These are phyloP conservation scores for Colletotrichum shisoi DNA, from an alignment of 2,329 filamentous ascomycete genomes.

Conservation along the genomic window DNA sequence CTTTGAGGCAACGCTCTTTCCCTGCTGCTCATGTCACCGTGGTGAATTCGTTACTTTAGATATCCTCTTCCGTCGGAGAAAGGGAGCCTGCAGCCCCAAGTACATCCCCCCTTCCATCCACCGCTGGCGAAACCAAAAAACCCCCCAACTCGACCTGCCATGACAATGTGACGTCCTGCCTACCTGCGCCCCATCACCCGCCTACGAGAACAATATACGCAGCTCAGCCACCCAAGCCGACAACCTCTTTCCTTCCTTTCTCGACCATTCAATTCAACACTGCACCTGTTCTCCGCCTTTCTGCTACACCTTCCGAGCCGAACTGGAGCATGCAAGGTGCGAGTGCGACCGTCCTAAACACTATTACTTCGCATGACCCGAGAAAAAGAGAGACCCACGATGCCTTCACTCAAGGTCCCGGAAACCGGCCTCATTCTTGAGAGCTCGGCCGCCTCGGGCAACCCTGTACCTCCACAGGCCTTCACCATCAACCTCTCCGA, in stretches of 20 bases:
- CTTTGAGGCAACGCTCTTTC: slow-evolving; percentile 18
- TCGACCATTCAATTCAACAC: slow-evolving; percentile 7
- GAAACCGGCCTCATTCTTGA: slow-evolving; percentile 66
- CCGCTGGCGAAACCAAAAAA: slow-evolving; percentile 24
- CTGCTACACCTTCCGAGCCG: slow-evolving; percentile 2
- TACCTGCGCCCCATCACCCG: slow-evolving; percentile 33
- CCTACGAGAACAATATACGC: slow-evolving; percentile 34
- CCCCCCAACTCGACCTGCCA: slow-evolving; percentile 20
- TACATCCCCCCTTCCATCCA: slow-evolving; percentile 18
- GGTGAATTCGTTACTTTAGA: background rate
- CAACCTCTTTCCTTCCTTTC: slow-evolving; percentile 1
- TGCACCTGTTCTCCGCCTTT: background rate
- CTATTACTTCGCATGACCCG: slow-evolving; percentile 29
- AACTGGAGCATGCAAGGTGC: slow-evolving; percentile 36
- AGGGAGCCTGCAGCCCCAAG: background rate
- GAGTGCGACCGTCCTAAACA: slow-evolving; percentile 21
- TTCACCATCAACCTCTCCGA: slow-evolving; percentile 67
- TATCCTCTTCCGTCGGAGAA: slow-evolving; percentile 13
- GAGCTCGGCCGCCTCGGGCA: slow-evolving; percentile 54
- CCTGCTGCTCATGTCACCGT: slow-evolving; percentile 6
- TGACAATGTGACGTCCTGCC: slow-evolving; percentile 39
- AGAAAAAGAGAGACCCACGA: slow-evolving; percentile 45
- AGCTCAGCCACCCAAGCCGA: slow-evolving; percentile 14
- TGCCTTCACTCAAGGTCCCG: slow-evolving; percentile 65
- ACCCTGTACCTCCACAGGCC: slow-evolving; percentile 59